phyloP scores from a whole-genome alignment of 768 basidiomycete species.

The Rhodocollybia butyracea region DNA sequence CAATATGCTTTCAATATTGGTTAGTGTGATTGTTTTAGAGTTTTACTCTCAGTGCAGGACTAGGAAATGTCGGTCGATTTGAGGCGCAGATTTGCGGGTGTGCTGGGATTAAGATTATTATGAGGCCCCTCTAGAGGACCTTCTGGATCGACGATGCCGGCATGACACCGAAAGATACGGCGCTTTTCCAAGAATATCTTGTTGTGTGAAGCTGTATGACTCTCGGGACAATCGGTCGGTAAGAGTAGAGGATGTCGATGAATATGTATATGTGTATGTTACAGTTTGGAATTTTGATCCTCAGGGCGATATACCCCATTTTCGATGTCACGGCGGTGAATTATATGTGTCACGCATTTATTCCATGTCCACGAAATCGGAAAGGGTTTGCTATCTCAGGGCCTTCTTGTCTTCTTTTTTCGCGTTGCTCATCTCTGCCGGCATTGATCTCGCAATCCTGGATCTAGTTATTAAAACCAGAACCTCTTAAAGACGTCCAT shows the following conservation, averaged over 20 bases:
- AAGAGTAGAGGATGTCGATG: no score
- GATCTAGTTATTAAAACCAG: conserved; percentile 59
- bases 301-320: conserved; percentile 31
- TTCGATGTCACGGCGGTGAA: not conserved
- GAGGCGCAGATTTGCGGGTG: not conserved
- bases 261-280: no score
- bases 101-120: not conserved
- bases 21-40: not conserved
- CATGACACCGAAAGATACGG: conserved; percentile 1
- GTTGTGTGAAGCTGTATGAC: conserved; percentile 8
- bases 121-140: not conserved
- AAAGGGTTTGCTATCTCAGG: conserved; percentile 7
- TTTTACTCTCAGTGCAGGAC: no score
- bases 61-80: no score
- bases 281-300: conserved; percentile 28
- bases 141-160: conserved; percentile 9
- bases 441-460: conserved; percentile 28
- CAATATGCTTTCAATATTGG: no score
- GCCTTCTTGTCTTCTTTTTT: not conserved
- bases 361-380: conserved; percentile 1
- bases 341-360: not conserved
- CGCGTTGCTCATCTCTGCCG: conserved; percentile 2
- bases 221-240: conserved; percentile 18
- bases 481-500: conserved; percentile 49
- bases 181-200: not conserved